Conservation (phyloP, 1,139 yeast genomes). For the Candida tetrigidarum region DNA sequence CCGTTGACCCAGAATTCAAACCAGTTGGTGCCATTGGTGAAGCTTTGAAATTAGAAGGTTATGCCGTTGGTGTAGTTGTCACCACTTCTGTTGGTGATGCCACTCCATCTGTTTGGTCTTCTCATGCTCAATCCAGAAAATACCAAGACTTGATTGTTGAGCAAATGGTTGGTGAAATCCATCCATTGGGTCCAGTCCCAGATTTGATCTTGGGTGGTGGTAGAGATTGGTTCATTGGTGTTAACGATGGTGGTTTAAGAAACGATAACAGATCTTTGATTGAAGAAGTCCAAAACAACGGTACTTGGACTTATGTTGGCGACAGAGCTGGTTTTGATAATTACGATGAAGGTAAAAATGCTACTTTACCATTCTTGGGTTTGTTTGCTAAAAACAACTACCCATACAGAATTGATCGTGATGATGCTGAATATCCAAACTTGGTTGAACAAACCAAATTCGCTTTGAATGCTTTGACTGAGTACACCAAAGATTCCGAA, state of each 20-base stretch:
- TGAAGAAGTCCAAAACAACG: conserved; percentile 56
- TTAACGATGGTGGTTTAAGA: conserved; percentile 61
- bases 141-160: conserved; percentile 83
- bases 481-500: conserved; percentile 69
- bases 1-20: conserved; percentile 58
- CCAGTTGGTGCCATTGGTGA: conserved; percentile 88
- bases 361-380: conserved; percentile 70
- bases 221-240: conserved; percentile 67
- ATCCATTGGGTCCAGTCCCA: conserved; percentile 75
- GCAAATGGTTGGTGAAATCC: conserved; percentile 72
- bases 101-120: conserved; percentile 84
- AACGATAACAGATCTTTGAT: conserved; percentile 66
- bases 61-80: conserved; percentile 82
- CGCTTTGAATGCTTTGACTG: conserved; percentile 65
- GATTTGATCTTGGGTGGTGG: conserved; percentile 93
- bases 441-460: conserved; percentile 73
- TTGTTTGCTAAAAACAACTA: conserved; percentile 72
- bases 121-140: conserved; percentile 71
- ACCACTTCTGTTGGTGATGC: conserved; percentile 78
- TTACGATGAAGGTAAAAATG: conserved; percentile 58
- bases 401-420: conserved; percentile 81
- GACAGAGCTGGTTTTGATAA: conserved; percentile 59
- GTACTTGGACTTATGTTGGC: conserved; percentile 68
- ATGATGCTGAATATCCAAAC: conserved; percentile 62
- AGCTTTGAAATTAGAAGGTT: conserved; percentile 79